These are phyloP conservation scores for Clarireedia sp. DNA, from an alignment of 2,329 filamentous ascomycete genomes.

Conservation along the genomic window DNA sequence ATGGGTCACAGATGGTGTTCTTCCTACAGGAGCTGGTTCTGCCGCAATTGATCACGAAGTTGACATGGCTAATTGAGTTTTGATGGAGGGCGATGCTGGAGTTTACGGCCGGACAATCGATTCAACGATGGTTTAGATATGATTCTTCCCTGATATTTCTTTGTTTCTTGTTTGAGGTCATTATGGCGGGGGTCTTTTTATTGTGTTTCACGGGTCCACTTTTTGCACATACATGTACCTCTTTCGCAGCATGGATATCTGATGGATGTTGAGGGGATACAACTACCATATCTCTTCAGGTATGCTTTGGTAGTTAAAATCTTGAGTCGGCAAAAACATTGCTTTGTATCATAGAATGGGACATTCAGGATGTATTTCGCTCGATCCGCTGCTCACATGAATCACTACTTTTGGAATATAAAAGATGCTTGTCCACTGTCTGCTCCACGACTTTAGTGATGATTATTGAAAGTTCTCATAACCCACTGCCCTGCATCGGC, in stretches of 20 bases:
- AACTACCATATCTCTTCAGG: neutral
- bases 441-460: too few relatives aligned
- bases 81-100: neutral
- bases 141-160: neutral
- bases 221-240: neutral
- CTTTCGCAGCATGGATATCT: neutral
- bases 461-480: too few relatives aligned
- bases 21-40: conserved; percentile 1
- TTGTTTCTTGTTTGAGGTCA: neutral
- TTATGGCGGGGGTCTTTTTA: neutral
- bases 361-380: too few relatives aligned
- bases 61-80: conserved; percentile 5
- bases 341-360: neutral
- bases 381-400: too few relatives aligned
- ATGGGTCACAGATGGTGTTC: conserved; percentile 34
- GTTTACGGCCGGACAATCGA: neutral
- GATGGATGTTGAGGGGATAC: neutral
- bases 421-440: too few relatives aligned
- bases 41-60: conserved; percentile 6
- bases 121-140: neutral
- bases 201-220: neutral
- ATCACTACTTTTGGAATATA: too few relatives aligned
- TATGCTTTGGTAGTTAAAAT: neutral
- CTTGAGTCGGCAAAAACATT: neutral
- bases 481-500: too few relatives aligned